Percentiles rank a stretch among this genome's conserved stretches.
phyloP scores from a whole-genome alignment of 257 asterid species.

The Cinchona pubescens region DNA sequence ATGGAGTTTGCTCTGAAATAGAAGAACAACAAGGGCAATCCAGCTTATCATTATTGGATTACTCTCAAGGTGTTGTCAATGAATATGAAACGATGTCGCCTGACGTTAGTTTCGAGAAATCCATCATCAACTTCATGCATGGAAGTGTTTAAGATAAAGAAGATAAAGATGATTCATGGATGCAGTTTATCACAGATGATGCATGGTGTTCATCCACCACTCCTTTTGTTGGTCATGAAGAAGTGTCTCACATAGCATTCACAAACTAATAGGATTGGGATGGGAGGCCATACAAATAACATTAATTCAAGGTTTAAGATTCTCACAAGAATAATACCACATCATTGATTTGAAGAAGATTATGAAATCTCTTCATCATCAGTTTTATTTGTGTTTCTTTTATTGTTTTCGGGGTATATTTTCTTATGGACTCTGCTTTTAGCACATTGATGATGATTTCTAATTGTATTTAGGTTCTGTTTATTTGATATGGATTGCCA shows the following conservation, averaged over 20 bases:
- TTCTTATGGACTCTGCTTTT: constrained; percentile 15
- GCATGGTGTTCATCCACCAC: constrained; percentile 72
- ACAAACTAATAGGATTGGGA: constrained; percentile 39
- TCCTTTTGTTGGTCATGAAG: constrained; percentile 50
- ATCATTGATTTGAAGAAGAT: not conserved
- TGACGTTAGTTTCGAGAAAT: constrained; percentile 61
- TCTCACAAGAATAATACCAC: not conserved
- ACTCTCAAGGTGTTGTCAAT: constrained; percentile 39
- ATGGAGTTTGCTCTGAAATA: constrained; percentile 68
- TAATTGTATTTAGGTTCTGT: constrained; percentile 53
- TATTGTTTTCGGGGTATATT: not conserved
- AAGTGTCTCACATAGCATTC: constrained; percentile 52
- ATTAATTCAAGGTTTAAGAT: not conserved
- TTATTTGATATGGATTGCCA: constrained; percentile 32
- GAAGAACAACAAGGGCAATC: constrained; percentile 80
- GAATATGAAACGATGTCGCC: constrained; percentile 71
- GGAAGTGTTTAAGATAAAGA: constrained; percentile 71
- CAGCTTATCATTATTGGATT: constrained; percentile 50
- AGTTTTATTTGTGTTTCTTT: constrained; percentile 7
- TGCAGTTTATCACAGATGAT: constrained; percentile 92
- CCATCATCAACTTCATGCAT: constrained; percentile 53
- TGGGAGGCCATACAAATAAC: constrained; percentile 12
- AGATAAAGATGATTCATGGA: constrained; percentile 89
- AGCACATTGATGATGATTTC: constrained; percentile 16
- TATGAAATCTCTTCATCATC: not conserved